Evolutionary conservation across 306 rosid genomes (phyloP), one percentile per base, ranked within the genome.

Genomic region (Malus sylvestris): DNA sequence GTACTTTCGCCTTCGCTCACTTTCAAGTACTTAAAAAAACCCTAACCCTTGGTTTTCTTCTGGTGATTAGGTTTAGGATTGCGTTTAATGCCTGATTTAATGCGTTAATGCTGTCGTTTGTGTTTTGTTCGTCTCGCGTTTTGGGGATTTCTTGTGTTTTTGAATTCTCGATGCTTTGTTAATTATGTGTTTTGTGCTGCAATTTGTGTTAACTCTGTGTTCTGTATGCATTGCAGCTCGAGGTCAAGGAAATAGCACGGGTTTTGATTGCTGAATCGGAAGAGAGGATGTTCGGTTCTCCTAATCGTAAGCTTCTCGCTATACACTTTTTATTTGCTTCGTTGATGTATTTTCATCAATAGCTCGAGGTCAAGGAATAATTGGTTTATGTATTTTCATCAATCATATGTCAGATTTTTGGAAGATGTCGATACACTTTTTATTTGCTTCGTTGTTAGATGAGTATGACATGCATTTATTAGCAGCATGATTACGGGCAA

Each of bases 251-350:
- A 29, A 27, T 72, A 14, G 16, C 53, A 6, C 44, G 60, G 58
- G 25, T 67, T 64, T 71, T 23, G 67, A 30, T 60, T 51, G 70
- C 51, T 57, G 40, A 79, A 58, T 33, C 33, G 64, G 25, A 18
- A 51, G 72, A 65, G 71, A 86, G 23, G 78, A 93, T 93, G 98
- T 93, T 91, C 69, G 92, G 93, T 76, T 87, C 96, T 71, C 59
- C 91, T 68, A 91, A 79, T 87, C 90, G 98, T 93, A 76, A 91
- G 98, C 83, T 78, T 60, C 3, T n/a, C 5, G 18, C 11, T 60
- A 57, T 38, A 27, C 27, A 27, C 27, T 27, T 27, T 27, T 27
- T 27, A 27, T 27, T 27, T 27, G 27, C 27, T 27, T 27, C 27
- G 27, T 27, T 27, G 27, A 27, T 27, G 27, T 27, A 27, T 27